phyloP scores from a whole-genome alignment of 768 basidiomycete species.

The Tremella mesenterica region DNA sequence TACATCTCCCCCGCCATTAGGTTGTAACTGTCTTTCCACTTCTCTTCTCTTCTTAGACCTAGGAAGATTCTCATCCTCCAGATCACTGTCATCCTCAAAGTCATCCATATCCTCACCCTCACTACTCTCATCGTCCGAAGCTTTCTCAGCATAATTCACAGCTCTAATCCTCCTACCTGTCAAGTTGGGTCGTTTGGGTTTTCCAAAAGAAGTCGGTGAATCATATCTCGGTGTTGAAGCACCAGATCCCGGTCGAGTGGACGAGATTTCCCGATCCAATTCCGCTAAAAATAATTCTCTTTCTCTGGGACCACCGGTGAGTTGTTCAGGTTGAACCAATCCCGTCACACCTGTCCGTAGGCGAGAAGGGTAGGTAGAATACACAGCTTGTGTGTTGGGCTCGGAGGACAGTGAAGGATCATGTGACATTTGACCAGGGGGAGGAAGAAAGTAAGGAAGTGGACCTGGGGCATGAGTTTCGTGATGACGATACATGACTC shows the following conservation, averaged over 20 bases:
- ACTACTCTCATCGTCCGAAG: slow-evolving; percentile 50
- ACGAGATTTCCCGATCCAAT: slow-evolving; percentile 19
- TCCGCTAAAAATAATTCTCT: slow-evolving; percentile 27
- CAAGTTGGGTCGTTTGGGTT: slow-evolving; percentile 1
- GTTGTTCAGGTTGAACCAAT: slow-evolving; percentile 76
- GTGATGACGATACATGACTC: neutral
- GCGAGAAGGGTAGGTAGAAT: slow-evolving; percentile 79
- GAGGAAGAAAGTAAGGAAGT: slow-evolving; percentile 25
- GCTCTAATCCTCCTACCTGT: slow-evolving; percentile 18
- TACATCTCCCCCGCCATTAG: slow-evolving; percentile 53
- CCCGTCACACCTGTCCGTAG: slow-evolving; percentile 80
- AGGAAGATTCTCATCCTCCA: slow-evolving; percentile 34
- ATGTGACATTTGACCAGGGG: slow-evolving; percentile 29
- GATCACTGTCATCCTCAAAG: slow-evolving; percentile 47
- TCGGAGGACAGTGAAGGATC: slow-evolving; percentile 19
- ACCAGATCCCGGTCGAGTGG: slow-evolving; percentile 10
- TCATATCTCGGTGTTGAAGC: slow-evolving; percentile 27
- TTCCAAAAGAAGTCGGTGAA: slow-evolving; percentile 15
- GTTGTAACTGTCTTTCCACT: neutral
- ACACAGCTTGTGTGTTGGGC: slow-evolving; percentile 55
- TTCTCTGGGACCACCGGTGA: slow-evolving; percentile 42
- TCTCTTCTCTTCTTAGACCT: neutral
- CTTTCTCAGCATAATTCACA: slow-evolving; percentile 43
- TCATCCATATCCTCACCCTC: slow-evolving; percentile 80
- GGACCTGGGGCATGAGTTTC: slow-evolving; percentile 23